Evolutionary conservation across 768 basidiomycete species (phyloP).

Genomic region (Amyloporia xantha): DNA sequence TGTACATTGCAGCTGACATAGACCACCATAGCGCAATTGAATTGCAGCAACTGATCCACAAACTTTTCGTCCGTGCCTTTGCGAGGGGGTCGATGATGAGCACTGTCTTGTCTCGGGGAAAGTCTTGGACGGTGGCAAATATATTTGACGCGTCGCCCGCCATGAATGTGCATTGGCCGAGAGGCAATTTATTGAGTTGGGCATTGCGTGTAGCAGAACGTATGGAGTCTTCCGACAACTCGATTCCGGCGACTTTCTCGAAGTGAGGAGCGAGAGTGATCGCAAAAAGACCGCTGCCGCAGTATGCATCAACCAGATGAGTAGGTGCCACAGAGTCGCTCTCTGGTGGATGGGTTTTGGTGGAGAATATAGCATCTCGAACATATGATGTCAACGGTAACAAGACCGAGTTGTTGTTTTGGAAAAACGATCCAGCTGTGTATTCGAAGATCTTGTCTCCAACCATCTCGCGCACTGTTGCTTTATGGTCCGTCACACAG

Average conservation of each 20-base stretch:
- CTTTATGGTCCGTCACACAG: slow-evolving; percentile 80
- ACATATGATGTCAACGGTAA: slow-evolving; percentile 82
- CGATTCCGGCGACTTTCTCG: slow-evolving; percentile 76
- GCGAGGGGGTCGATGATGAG: slow-evolving; percentile 83
- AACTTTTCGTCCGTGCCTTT: slow-evolving; percentile 88
- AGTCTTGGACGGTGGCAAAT: slow-evolving; percentile 58
- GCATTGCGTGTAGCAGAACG: slow-evolving; percentile 62
- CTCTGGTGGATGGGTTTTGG: slow-evolving; percentile 10
- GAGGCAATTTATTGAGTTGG: slow-evolving; percentile 49
- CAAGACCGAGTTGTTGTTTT: slow-evolving; percentile 95
- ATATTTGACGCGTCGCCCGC: slow-evolving; percentile 85
- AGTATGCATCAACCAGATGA: slow-evolving; percentile 94
- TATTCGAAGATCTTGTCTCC: slow-evolving; percentile 81
- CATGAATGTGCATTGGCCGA: slow-evolving; percentile 56
- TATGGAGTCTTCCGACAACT: slow-evolving; percentile 72
- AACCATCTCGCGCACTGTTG: slow-evolving; percentile 76
- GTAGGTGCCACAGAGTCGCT: slow-evolving; percentile 35
- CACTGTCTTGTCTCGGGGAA: slow-evolving; percentile 60
- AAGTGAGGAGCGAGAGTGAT: slow-evolving; percentile 77
- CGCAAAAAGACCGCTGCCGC: slow-evolving; percentile 84
- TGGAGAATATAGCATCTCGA: slow-evolving; percentile 55
- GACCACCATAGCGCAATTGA: slow-evolving; percentile 64
- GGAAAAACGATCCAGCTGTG: slow-evolving; percentile 88
- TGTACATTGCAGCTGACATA: slow-evolving; percentile 97
- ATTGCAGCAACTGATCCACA: slow-evolving; percentile 66